Base-by-base conservation (phyloP, 164 flowering plant genomes). In the Cinnamomum micranthum region DNA sequence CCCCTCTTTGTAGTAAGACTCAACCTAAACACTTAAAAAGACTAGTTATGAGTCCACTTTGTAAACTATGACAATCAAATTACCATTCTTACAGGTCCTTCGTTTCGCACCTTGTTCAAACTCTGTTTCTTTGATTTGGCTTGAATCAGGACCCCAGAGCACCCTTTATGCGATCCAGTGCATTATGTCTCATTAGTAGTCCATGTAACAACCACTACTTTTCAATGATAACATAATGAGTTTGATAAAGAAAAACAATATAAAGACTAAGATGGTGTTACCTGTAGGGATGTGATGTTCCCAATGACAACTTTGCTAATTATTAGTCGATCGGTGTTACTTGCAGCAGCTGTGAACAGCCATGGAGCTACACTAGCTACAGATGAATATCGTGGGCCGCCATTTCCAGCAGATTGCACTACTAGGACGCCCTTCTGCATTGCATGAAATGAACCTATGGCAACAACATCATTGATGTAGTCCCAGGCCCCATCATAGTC, bases 271-370 rank as follows among this genome's bases (percentile, higher is more conserved):
- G 20, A 55, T 55, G 59, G 15, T 15, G 59, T 55, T n/a, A 55
- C 59, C 59, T 14, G 20, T 0, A 55, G 12, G 15, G 59, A 20
- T 14, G 59, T 55, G 59, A 0, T 19, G 20, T 55, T 19, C 59
- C 59, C 20, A 55, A 55, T 15, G 15, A 55, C 12, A 19, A 2
- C 59, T 55, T 55, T 55, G 59, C 19, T 55, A 19, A 55, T 19
- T 3, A 55, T 55, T 55, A 14, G 59, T 2, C 82, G 77, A 50
- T 80, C 75, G n/a, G 77, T 71, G 1, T 77, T 76, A 70, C 82
- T 72, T 6, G 81, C 81, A 22, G 68, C 81, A 17, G 75, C 81
- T 27, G 75, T 79, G 2, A 72, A 64, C 0, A 79, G 50, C 81
- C 78, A 79, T 1, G 81, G 81, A 47, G 81, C 72, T 13, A 50